Evolutionary conservation across 768 basidiomycete species (phyloP).

Genomic region (Strobilomyces confusus): DNA sequence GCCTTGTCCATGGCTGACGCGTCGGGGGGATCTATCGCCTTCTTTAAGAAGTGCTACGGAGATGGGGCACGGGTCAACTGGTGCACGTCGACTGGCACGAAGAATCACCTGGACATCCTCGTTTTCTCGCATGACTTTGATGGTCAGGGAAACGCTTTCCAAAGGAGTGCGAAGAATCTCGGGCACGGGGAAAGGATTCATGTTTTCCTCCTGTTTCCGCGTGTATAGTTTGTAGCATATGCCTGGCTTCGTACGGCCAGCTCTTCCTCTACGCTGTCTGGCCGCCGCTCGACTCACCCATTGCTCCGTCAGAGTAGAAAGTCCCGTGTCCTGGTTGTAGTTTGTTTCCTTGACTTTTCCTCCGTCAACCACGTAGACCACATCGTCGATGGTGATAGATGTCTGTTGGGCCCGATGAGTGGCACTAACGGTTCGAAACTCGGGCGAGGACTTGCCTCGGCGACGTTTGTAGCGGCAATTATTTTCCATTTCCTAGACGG

Average conservation of each 20-base stretch:
- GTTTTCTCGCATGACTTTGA: constrained; percentile 74
- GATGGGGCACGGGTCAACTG: neutral
- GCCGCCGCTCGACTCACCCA: constrained; percentile 80
- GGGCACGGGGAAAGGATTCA: constrained; percentile 73
- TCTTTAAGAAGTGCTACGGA: constrained; percentile 54
- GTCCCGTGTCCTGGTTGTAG: constrained; percentile 61
- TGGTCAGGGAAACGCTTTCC: constrained; percentile 74
- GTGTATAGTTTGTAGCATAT: constrained; percentile 89
- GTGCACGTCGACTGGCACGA: constrained; percentile 3
- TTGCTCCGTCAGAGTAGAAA: constrained; percentile 74
- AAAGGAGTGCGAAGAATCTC: constrained; percentile 87
- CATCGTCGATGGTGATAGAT: constrained; percentile 87
- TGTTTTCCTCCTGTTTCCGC: constrained; percentile 59
- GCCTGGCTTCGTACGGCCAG: constrained; percentile 81
- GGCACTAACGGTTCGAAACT: neutral
- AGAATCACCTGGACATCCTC: constrained; percentile 70
- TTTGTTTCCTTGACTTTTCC: constrained; percentile 85
- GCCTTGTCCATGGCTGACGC: constrained; percentile 73
- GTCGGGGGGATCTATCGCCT: constrained; percentile 83
- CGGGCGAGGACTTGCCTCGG: constrained; percentile 53
- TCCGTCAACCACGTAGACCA: constrained; percentile 79
- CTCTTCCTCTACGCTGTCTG: constrained; percentile 82
- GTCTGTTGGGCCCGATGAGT: constrained; percentile 45
- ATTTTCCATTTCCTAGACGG: constrained; percentile 70
- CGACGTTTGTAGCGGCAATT: constrained; percentile 87